A percentile compares a stretch with the other conserved stretches of the same genome.
These are phyloP conservation scores for Pueraria montana DNA, from an alignment of 306 rosid species.

Conservation along the genomic window DNA sequence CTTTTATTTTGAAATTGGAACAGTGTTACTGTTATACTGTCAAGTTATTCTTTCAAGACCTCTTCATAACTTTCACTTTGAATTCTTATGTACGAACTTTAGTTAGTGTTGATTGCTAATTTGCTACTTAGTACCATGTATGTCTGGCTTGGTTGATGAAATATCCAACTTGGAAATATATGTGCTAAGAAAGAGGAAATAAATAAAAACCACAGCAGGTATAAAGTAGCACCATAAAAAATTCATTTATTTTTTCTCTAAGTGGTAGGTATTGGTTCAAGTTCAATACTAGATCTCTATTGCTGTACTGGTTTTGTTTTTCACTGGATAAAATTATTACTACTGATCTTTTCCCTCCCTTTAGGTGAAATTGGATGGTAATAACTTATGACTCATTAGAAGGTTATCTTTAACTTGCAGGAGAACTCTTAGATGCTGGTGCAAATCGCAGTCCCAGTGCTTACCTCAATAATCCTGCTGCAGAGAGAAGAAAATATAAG, in stretches of 20 bases:
- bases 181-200: not conserved
- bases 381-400: constrained; percentile 20
- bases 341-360: not conserved
- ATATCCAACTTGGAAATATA: not conserved
- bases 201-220: not conserved
- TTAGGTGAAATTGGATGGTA: constrained; percentile 32
- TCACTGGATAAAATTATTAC: constrained; percentile 4
- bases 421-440: constrained; percentile 87
- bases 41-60: constrained; percentile 27
- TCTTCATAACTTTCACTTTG: not conserved
- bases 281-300: constrained; percentile 3
- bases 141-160: not conserved
- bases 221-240: not conserved
- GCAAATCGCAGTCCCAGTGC: constrained; percentile 94
- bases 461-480: constrained; percentile 85
- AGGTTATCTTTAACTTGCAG: constrained; percentile 61
- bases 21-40: not conserved
- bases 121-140: not conserved
- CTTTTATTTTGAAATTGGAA: constrained; percentile 20
- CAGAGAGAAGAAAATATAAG: constrained; percentile 75
- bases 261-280: not conserved
- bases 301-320: constrained; percentile 34
- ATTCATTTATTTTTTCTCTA: not conserved
- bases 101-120: not conserved
- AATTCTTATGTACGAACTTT: not conserved